Base-by-base conservation (phyloP, 768 basidiomycete genomes). In the Russula virescens region DNA sequence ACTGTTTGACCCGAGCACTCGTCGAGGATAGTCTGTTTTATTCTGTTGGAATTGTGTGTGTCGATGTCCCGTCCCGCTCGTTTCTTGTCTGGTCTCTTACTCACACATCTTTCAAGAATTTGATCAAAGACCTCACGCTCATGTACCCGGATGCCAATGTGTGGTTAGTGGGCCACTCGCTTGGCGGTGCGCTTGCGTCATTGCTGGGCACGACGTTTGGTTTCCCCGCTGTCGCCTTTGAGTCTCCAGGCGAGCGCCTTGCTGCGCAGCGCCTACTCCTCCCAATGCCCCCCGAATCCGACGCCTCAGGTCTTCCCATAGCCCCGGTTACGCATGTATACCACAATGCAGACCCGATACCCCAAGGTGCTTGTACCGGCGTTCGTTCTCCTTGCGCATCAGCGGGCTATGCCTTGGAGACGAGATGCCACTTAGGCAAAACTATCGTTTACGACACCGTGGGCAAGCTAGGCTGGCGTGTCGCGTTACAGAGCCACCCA, bases 1-100 rank as follows among this genome's bases (percentile, higher is more conserved):
- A 81, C 19, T 98, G 96, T 74, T 77, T 98, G 55, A 86, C 89
- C 55, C 79, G 88, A 50, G 89, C 95, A 2, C 83, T 98, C 42
- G 78, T 94, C 58, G 79, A 91, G 72, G 94, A 98, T 62, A 91
- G 88, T 68, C 74, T 97, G n/a, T 98, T 98, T 75, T 97, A 97
- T 72, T 87, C 88, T 2, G 78, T 88, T 42, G 96, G 94, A 28
- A 85, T 92, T 50, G 90, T 92, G 65, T 75, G 88, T 79, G 21
- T 28, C 23, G 10, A 48, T 10, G 34, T 61, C 2, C 31, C 38
- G 23, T 25, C 23, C 14, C 40, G 23, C 10, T 3, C 18, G 16
- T 53, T 13, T 38, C 38, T 38, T 38, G 11, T 11, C 18, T 28
- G 5, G 2, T 13, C n/a, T 25, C n/a, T 16, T 52, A 55, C 16